A percentile compares a stretch with the other conserved stretches of the same genome.
phyloP scores from a whole-genome alignment of 176 grass and related monocot genomes.

The Oryza nivara region DNA sequence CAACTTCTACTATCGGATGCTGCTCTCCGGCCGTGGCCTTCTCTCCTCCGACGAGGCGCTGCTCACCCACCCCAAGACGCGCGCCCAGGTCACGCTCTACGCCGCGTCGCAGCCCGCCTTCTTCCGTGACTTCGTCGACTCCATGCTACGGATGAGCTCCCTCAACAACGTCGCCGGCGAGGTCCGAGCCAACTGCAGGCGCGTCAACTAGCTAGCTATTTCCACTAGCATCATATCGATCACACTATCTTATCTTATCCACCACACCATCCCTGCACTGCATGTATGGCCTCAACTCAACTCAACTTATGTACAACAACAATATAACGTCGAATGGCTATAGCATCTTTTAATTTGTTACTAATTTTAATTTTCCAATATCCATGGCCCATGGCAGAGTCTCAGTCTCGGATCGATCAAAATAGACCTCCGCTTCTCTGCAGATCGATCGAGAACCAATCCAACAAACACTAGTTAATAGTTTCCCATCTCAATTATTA shows the following conservation, averaged over 20 bases:
- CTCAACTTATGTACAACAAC: no score
- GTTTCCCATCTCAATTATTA: no score
- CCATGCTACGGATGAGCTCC: conserved; percentile 77
- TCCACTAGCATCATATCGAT: not conserved
- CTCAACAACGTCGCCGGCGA: conserved; percentile 68
- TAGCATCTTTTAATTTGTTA: no score
- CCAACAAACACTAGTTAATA: no score
- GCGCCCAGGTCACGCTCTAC: conserved; percentile 52
- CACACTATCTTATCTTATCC: not conserved
- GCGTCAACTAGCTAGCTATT: not conserved
- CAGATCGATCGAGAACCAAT: no score
- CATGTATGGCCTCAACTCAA: not conserved
- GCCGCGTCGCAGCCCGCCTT: conserved; percentile 64
- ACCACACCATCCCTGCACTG: no score
- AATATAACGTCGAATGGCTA: no score
- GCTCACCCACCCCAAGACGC: conserved; percentile 77
- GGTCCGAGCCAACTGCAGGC: conserved; percentile 77
- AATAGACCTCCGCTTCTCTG: no score
- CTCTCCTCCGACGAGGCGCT: conserved; percentile 80
- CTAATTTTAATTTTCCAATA: not conserved
- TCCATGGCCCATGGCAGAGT: no score
- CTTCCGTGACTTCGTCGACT: conserved; percentile 65
- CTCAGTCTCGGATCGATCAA: no score
- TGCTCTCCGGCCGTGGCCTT: conserved; percentile 55
- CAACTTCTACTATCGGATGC: conserved; percentile 85